Evolutionary conservation across 371 early-diverging fungal genomes (phyloP).

Genomic region (Entomophthora muscae): DNA sequence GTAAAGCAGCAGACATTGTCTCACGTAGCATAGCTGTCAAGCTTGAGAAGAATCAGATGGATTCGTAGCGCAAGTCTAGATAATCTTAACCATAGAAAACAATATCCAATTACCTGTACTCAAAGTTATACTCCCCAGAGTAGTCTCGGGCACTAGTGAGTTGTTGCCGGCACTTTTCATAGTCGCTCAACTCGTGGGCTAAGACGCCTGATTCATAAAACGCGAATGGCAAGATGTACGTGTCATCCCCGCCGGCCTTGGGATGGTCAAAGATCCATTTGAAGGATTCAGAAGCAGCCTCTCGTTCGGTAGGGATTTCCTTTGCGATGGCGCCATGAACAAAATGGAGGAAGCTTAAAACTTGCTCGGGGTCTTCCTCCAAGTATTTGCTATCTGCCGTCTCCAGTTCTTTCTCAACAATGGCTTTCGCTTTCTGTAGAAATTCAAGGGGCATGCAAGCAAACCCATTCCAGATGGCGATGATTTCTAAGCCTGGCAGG

Average conservation of each 20-base stretch:
- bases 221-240: conserved; percentile 38
- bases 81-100: neutral
- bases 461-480: conserved; percentile 35
- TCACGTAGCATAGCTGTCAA: neutral
- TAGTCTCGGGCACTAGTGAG: neutral
- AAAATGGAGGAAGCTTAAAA: conserved; percentile 15
- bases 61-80: neutral
- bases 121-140: neutral
- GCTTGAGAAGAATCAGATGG: neutral
- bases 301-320: neutral
- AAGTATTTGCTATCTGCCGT: neutral
- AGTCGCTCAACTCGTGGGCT: conserved; percentile 23
- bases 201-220: conserved; percentile 43
- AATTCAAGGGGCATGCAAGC: conserved; percentile 24
- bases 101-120: neutral
- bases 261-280: conserved; percentile 39
- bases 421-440: conserved; percentile 19
- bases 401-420: conserved; percentile 22
- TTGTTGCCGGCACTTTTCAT: conserved; percentile 12
- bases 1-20: too few species aligned
- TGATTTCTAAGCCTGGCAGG: conserved; percentile 30
- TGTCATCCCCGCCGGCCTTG: conserved; percentile 24
- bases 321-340: neutral
- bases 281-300: conserved; percentile 12
- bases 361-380: conserved; percentile 9